Base-by-base conservation (phyloP, 371 early-diverging fungal genomes). In the Syncephalis plumigaleata region DNA sequence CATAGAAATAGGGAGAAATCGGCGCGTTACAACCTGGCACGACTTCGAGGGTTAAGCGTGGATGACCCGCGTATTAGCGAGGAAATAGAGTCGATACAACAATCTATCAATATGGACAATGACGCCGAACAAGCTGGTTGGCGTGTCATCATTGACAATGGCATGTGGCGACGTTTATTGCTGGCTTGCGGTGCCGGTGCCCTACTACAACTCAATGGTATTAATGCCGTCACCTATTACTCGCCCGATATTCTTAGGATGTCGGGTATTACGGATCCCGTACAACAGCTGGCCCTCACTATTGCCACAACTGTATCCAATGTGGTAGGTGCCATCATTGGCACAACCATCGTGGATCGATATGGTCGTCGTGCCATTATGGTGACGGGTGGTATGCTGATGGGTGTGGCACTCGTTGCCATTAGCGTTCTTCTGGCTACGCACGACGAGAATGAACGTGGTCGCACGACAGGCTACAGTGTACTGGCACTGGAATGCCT, bases 221-320 rank as follows among this genome's bases (percentile, higher is more conserved):
- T 79, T 56, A 85, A 77, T 57, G 73, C 73, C n/a, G 60, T 79
- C 40, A 66, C 84, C 76, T 82, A 76, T 50, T 81, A 73, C 56
- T 75, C 79, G 18, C 73, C 79, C 18, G 65, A 63, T 17, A 71
- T 85, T 46, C 81, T 81, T 65, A 60, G 66, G 50, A 67, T 70
- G 3, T 68, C 77, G 20, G 80, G 81, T 20, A 52, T 82, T 44
- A 65, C 58, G 2, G 69, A 61, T 42, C 57, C 69, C 3, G 60
- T 71, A 18, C 63, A 68, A 46, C 63, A 79, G 31, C 61, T 68
- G 52, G 83, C 80, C 9, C 76, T 75, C 2, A 79, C 77, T 11
- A 71, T 82, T 9, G 70, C 79, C 46, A 77, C 78, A 37, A 80
- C 81, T 42, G 64, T 77, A 49, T 68, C 82, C 51, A 80, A 82